A percentile compares a stretch with the other conserved stretches of the same genome.
These are phyloP conservation scores for Aureobasidium namibiae DNA, from an alignment of 2,329 filamentous ascomycete genomes.

Conservation along the genomic window DNA sequence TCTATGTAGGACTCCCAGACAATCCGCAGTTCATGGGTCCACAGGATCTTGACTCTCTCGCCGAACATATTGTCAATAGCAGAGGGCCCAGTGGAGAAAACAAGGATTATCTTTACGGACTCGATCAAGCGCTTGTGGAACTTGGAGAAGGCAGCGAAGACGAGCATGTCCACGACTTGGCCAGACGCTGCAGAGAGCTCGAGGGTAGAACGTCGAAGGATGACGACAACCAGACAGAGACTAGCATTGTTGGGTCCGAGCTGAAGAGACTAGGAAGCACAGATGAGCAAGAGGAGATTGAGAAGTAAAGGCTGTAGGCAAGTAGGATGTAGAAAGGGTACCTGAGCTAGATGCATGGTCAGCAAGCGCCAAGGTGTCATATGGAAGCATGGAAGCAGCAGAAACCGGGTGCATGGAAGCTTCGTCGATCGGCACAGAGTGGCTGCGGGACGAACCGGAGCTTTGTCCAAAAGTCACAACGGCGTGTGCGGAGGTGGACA, in stretches of 20 bases:
- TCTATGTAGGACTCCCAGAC: slow-evolving; percentile 89
- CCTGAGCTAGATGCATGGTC: background rate
- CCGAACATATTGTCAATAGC: slow-evolving; percentile 70
- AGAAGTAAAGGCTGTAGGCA: slow-evolving; percentile 29
- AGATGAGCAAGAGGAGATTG: slow-evolving; percentile 54
- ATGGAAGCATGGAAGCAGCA: background rate
- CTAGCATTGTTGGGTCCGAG: slow-evolving; percentile 21
- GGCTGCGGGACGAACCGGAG: slow-evolving; percentile 1
- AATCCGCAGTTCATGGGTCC: slow-evolving; percentile 88
- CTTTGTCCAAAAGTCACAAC: background rate
- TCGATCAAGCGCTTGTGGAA: slow-evolving; percentile 66
- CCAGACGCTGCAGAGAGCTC: slow-evolving; percentile 59
- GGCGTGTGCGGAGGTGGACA: background rate
- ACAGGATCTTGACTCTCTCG: slow-evolving; percentile 69
- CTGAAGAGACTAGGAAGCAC: slow-evolving; percentile 41
- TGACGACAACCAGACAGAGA: background rate
- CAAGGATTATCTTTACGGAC: slow-evolving; percentile 74
- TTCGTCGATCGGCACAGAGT: background rate
- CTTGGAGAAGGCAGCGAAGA: slow-evolving; percentile 72
- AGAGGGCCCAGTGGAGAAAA: slow-evolving; percentile 82
- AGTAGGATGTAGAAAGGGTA: background rate
- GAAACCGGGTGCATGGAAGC: background rate
- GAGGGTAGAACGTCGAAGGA: slow-evolving; percentile 33
- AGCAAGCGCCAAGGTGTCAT: background rate
- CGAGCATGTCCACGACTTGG: slow-evolving; percentile 76